These are phyloP conservation scores for Colletotrichum higginsianum DNA, from an alignment of 2,329 filamentous ascomycete species.

Conservation along the genomic window DNA sequence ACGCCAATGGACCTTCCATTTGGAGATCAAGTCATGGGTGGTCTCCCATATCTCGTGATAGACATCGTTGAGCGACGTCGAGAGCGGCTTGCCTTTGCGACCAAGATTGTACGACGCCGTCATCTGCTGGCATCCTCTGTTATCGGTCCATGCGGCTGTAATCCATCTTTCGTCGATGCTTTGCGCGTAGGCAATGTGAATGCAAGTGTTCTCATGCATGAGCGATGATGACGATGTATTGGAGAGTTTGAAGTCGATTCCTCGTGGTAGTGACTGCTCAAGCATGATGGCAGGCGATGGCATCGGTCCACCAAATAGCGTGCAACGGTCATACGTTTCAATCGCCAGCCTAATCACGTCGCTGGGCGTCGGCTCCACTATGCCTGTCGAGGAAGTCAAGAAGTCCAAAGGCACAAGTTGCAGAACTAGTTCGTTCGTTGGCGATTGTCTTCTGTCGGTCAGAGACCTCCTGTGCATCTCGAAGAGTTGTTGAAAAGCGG, in stretches of 20 bases:
- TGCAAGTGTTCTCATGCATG: conserved; percentile 82
- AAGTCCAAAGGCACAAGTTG: conserved; percentile 80
- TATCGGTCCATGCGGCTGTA: conserved; percentile 86
- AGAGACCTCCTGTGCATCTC: conserved; percentile 71
- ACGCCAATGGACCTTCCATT: conserved; percentile 82
- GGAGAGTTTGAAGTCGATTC: conserved; percentile 82
- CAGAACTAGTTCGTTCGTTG: conserved; percentile 78
- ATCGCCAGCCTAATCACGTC: conserved; percentile 77
- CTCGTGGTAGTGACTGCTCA: conserved; percentile 77
- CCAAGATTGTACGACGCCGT: conserved; percentile 81
- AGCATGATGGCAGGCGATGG: conserved; percentile 81
- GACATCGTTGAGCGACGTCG: conserved; percentile 73
- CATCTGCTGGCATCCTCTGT: conserved; percentile 79
- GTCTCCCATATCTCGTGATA: conserved; percentile 84
- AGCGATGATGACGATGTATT: conserved; percentile 79
- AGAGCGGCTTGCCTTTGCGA: conserved; percentile 67
- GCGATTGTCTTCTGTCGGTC: conserved; percentile 58
- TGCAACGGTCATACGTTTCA: conserved; percentile 84
- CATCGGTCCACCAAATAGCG: conserved; percentile 67
- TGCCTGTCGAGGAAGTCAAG: conserved; percentile 73
- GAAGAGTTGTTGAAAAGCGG: conserved; percentile 81
- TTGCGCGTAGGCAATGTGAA: conserved; percentile 85
- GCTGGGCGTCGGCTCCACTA: conserved; percentile 73
- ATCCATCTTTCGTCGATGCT: conserved; percentile 85
- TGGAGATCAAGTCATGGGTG: conserved; percentile 80